A percentile compares a stretch with the other conserved stretches of the same genome.
phyloP scores from a whole-genome alignment of 768 basidiomycete species.

The Melanogaster broomeanus region DNA sequence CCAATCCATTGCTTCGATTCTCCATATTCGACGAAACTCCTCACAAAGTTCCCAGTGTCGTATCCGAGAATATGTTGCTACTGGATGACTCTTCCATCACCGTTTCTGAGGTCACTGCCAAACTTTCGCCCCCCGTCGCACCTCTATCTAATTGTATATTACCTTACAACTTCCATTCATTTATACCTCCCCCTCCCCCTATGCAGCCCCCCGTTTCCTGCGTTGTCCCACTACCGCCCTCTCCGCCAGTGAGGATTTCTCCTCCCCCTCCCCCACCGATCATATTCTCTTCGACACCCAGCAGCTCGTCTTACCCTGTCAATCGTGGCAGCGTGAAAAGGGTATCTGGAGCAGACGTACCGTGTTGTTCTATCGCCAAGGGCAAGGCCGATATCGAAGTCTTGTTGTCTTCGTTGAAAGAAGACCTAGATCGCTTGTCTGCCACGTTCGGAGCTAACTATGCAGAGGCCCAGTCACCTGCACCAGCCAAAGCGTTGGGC shows the following conservation, averaged over 20 bases:
- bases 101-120: background rate
- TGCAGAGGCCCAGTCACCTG: background rate
- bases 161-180: background rate
- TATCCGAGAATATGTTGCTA: constrained; percentile 6
- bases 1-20: constrained; percentile 63
- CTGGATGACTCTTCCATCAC: constrained; percentile 1
- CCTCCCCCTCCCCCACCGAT: constrained; percentile 4
- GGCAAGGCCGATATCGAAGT: constrained; percentile 50
- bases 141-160: background rate
- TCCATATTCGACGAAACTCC: constrained; percentile 54
- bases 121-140: background rate
- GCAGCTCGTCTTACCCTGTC: background rate
- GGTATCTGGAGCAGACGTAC: background rate
- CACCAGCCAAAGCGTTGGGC: background rate
- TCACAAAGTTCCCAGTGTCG: constrained; percentile 33
- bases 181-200: constrained; percentile 26
- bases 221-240: constrained; percentile 14
- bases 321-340: background rate
- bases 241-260: constrained; percentile 7
- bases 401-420: constrained; percentile 53
- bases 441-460: constrained; percentile 33
- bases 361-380: constrained; percentile 47
- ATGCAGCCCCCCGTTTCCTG: constrained; percentile 13
- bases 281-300: background rate
- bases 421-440: constrained; percentile 49